A percentile compares a stretch with the other conserved stretches of the same genome.
phyloP scores from a whole-genome alignment of 2,329 filamentous ascomycete genomes.

The Chaetomiaceae sp. region DNA sequence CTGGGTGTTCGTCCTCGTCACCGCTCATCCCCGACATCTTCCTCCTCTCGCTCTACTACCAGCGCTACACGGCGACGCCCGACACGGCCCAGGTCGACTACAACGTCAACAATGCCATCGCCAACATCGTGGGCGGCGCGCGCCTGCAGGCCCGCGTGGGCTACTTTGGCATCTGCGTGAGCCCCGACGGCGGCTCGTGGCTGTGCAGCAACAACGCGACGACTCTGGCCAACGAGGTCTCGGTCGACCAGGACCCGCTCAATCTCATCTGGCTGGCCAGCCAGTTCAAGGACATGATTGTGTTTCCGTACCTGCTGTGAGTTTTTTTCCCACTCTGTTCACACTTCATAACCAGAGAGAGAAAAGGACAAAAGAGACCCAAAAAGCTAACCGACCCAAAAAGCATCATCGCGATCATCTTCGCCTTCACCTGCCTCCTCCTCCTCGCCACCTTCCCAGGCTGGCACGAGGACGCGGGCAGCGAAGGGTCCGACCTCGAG shows the following conservation, averaged over 20 bases:
- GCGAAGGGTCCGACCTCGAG: conserved; percentile 75
- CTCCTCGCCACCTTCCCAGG: conserved; percentile 94
- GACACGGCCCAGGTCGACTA: conserved; percentile 88
- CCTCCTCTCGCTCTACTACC: conserved; percentile 96
- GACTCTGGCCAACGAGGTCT: conserved; percentile 81
- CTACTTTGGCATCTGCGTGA: conserved; percentile 97
- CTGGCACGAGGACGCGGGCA: conserved; percentile 90
- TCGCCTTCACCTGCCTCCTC: conserved; percentile 93
- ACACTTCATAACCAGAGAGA: background rate
- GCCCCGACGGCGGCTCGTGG: conserved; percentile 83
- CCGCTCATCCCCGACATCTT: conserved; percentile 94
- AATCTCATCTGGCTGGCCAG: conserved; percentile 96
- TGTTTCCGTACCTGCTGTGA: conserved; percentile 94
- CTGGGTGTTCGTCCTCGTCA: conserved; percentile 94
- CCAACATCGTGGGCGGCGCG: conserved; percentile 82
- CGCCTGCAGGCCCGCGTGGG: conserved; percentile 86
- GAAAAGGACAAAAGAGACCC: background rate
- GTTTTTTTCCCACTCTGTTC: conserved; percentile 36
- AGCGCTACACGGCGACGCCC: conserved; percentile 76
- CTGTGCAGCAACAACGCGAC: conserved; percentile 98
- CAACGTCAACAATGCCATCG: conserved; percentile 76
- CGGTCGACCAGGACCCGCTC: conserved; percentile 87
- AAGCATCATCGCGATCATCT: conserved; percentile 94
- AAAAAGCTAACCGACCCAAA: conserved; percentile 2
- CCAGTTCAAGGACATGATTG: conserved; percentile 97